Evolutionary conservation across 176 grass and related monocot genomes (phyloP).

Genomic region (Phragmites australis): DNA sequence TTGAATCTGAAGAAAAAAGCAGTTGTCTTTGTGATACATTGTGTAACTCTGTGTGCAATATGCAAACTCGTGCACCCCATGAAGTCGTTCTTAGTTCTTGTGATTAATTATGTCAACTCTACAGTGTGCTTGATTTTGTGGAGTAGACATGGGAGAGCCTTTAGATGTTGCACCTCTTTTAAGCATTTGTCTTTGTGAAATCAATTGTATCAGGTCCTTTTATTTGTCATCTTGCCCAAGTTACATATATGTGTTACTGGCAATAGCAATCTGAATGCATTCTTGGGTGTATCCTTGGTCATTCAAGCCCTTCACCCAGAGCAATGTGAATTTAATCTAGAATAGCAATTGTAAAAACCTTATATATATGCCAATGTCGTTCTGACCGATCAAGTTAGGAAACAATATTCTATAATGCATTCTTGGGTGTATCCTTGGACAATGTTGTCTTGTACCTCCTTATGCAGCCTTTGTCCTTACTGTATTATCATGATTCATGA

Average conservation of each 20-base stretch:
- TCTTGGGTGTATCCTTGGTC: no score
- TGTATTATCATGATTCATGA: constrained; percentile 21
- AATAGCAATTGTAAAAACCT: constrained; percentile 6
- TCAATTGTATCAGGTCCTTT: background rate
- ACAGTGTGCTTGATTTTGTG: constrained; percentile 13
- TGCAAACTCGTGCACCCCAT: background rate
- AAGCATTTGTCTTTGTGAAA: constrained; percentile 28
- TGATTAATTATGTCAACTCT: background rate
- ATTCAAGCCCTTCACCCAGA: background rate
- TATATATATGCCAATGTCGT: background rate
- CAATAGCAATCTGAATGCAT: no score
- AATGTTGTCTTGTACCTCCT: no score
- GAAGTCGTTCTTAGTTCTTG: constrained; percentile 9
- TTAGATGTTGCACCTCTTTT: background rate
- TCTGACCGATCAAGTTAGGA: constrained; percentile 9
- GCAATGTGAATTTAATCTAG: constrained; percentile 9
- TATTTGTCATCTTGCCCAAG: background rate
- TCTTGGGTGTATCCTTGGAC: background rate
- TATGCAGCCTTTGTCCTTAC: constrained; percentile 6
- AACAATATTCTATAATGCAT: constrained; percentile 3
- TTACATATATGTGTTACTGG: background rate
- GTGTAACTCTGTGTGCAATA: no score
- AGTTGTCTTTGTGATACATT: no score
- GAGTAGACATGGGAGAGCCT: constrained; percentile 15
- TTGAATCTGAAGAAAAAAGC: no score